Percentiles rank a stretch among this genome's conserved stretches.
Evolutionary conservation across 1,284 basidiomycete genomes (phyloP).

Genomic region (Chiua sp.): DNA sequence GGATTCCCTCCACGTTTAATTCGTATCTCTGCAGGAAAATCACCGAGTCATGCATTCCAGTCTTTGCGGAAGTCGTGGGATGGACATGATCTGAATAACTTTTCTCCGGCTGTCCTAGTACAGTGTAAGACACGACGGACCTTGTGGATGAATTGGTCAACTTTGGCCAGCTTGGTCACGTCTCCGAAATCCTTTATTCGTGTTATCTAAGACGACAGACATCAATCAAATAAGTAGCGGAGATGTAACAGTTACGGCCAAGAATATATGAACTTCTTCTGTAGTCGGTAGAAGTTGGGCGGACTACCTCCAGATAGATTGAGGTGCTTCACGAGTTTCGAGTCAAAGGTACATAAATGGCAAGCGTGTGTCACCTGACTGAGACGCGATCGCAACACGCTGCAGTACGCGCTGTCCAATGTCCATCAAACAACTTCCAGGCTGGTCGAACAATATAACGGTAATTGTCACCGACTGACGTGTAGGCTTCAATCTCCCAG

Average conservation of each 20-base stretch:
- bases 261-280: slow-evolving; percentile 65
- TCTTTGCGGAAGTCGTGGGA: slow-evolving; percentile 77
- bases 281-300: slow-evolving; percentile 70
- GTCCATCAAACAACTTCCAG: too few species aligned
- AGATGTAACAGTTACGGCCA: neutral
- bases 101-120: slow-evolving; percentile 1
- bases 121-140: slow-evolving; percentile 41
- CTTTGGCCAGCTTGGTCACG: slow-evolving; percentile 73
- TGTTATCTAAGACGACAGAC: slow-evolving; percentile 48
- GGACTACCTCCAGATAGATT: slow-evolving; percentile 55
- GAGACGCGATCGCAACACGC: too few species aligned
- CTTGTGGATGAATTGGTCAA: slow-evolving; percentile 86
- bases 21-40: slow-evolving; percentile 84
- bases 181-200: slow-evolving; percentile 73
- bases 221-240: neutral
- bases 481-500: too few species aligned
- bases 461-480: too few species aligned
- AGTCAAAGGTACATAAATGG: slow-evolving; percentile 4
- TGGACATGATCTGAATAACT: slow-evolving; percentile 67
- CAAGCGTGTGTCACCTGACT: too few species aligned
- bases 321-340: slow-evolving; percentile 37
- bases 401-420: too few species aligned
- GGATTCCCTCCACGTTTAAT: slow-evolving; percentile 82
- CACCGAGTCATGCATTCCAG: slow-evolving; percentile 86
- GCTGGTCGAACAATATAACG: too few species aligned